phyloP scores from a whole-genome alignment of 2,329 filamentous ascomycete genomes.

The Cryphonectria carpinicola region DNA sequence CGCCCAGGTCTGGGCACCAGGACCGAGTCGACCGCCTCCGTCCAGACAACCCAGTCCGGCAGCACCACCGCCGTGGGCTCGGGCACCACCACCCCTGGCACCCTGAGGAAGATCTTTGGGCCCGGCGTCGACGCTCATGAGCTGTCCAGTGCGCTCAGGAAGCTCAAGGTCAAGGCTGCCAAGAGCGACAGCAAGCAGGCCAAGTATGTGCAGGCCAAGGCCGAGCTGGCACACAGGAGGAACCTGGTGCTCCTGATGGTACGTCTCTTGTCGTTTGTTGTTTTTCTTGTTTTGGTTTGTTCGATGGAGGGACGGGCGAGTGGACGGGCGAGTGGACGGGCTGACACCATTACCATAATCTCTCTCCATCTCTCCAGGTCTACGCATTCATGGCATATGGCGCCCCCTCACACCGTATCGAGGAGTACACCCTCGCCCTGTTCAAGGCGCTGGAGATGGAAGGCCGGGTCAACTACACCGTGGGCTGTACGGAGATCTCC shows the following conservation, averaged over 20 bases:
- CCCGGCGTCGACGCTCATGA: conserved; percentile 27
- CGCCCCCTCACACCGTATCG: conserved; percentile 28
- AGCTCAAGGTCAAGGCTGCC: conserved; percentile 21
- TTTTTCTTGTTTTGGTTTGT: no score
- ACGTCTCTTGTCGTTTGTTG: background rate
- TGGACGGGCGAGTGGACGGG: no score
- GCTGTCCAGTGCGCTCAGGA: conserved; percentile 22
- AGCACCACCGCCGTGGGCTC: conserved; percentile 9
- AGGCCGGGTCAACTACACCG: conserved; percentile 30
- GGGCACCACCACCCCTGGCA: conserved; percentile 16
- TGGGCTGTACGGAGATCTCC: conserved; percentile 29
- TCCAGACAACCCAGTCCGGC: conserved; percentile 3
- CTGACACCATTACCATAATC: no score
- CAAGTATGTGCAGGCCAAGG: conserved; percentile 26
- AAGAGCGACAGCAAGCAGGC: conserved; percentile 22
- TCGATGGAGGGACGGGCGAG: no score
- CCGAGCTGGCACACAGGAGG: conserved; percentile 27
- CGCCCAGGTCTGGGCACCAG: conserved; percentile 27
- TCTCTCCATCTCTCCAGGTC: conserved; percentile 16
- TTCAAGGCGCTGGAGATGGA: conserved; percentile 30
- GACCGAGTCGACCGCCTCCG: conserved; percentile 7
- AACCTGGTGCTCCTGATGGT: conserved; percentile 28
- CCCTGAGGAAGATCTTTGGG: conserved; percentile 22
- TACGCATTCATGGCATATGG: conserved; percentile 29
- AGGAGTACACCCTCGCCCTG: conserved; percentile 27